Evolutionary conservation across 306 rosid genomes (phyloP).

Genomic region (Delonix regia): DNA sequence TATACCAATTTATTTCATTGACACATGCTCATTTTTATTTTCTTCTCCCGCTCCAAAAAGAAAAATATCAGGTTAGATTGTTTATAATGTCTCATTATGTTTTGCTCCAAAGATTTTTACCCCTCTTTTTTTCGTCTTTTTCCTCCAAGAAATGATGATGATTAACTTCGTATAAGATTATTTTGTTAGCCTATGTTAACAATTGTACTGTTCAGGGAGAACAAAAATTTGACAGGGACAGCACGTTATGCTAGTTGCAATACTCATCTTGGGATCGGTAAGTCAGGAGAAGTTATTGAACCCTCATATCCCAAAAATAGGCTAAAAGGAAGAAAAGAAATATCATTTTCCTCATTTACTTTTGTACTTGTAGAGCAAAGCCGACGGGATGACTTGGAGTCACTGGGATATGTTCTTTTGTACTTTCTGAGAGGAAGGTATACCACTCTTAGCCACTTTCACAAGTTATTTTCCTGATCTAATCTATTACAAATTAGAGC

Average conservation of each 20-base stretch:
- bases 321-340: neutral
- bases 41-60: neutral
- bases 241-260: conserved; percentile 98
- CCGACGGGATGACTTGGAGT: conserved; percentile 97
- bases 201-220: conserved; percentile 59
- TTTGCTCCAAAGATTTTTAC: conserved; percentile 3
- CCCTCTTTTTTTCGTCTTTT: conserved; percentile 2
- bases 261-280: conserved; percentile 97
- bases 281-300: conserved; percentile 36
- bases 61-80: neutral
- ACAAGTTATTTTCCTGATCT: conserved; percentile 15
- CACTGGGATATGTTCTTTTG: conserved; percentile 94
- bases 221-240: conserved; percentile 91
- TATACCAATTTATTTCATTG: conserved; percentile 28
- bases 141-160: neutral
- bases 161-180: neutral
- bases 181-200: conserved; percentile 3
- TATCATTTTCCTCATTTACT: conserved; percentile 22
- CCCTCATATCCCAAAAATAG: neutral
- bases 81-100: neutral
- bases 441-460: neutral
- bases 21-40: neutral
- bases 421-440: conserved; percentile 98
- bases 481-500: neutral
- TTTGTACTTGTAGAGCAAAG: conserved; percentile 80